These are phyloP conservation scores for Podospora comata DNA, from an alignment of 495 filamentous ascomycete species.

Conservation along the genomic window DNA sequence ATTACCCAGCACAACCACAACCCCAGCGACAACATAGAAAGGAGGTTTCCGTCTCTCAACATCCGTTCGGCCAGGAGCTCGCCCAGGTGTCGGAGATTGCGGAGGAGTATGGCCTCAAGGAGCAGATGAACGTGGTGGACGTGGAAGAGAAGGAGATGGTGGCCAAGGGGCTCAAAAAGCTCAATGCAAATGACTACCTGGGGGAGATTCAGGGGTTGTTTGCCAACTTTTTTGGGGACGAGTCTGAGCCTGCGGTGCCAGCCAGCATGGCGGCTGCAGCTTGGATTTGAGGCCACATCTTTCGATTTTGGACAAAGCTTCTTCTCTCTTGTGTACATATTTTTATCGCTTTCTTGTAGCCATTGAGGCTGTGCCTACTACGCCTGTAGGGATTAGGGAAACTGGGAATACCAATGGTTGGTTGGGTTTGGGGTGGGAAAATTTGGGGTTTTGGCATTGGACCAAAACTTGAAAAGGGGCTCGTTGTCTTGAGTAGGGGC, in stretches of 20 bases:
- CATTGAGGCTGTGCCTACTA: neutral
- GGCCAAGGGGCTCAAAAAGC: slow-evolving; percentile 66
- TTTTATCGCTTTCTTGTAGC: slow-evolving; percentile 11
- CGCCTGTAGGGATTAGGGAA: neutral
- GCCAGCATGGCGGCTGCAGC: slow-evolving; percentile 9
- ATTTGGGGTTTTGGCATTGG: neutral
- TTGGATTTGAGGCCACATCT: slow-evolving; percentile 22
- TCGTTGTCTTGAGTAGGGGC: neutral
- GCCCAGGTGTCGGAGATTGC: slow-evolving; percentile 75
- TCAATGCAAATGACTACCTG: slow-evolving; percentile 78
- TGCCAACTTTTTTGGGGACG: slow-evolving; percentile 35
- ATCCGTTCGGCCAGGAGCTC: slow-evolving; percentile 71
- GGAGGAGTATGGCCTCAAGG: slow-evolving; percentile 74
- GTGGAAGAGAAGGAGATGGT: slow-evolving; percentile 67
- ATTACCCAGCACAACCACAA: slow-evolving; percentile 8
- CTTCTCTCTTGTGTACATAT: slow-evolving; percentile 15
- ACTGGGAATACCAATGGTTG: neutral
- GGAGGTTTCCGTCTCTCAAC: slow-evolving; percentile 33
- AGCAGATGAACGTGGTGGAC: slow-evolving; percentile 60
- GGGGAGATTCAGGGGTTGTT: slow-evolving; percentile 73
- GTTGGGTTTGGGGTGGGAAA: neutral
- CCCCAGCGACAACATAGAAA: slow-evolving; percentile 26
- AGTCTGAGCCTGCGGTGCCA: slow-evolving; percentile 7
- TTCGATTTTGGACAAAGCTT: neutral
- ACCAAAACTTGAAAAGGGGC: neutral